A percentile compares a stretch with the other conserved stretches of the same genome.
phyloP scores from a whole-genome alignment of 148 eudicot species.

The Limonium bicolor region DNA sequence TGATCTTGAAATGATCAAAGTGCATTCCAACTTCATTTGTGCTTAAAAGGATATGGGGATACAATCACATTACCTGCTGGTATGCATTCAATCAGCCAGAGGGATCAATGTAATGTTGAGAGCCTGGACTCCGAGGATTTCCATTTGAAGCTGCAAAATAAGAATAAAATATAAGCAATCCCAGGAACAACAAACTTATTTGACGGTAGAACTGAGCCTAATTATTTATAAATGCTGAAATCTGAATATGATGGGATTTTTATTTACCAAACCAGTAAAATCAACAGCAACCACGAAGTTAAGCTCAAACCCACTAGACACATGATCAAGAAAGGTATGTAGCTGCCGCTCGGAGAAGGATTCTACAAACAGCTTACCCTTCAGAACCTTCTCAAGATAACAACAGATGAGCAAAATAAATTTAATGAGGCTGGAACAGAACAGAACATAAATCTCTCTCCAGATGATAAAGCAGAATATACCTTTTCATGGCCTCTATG shows the following conservation, averaged over 20 bases:
- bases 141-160: conserved; percentile 68
- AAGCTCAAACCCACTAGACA: conserved; percentile 87
- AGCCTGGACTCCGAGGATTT: conserved; percentile 42
- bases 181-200: background rate
- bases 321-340: conserved; percentile 75
- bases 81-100: conserved; percentile 73
- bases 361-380: conserved; percentile 74
- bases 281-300: conserved; percentile 65
- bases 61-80: conserved; percentile 64
- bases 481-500: conserved; percentile 63
- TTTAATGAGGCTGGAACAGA: too few species aligned
- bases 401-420: too few species aligned
- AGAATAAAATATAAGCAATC: background rate
- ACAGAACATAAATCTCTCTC: too few species aligned
- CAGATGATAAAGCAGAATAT: too few species aligned
- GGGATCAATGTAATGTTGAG: conserved; percentile 84
- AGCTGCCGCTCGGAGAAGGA: conserved; percentile 39
- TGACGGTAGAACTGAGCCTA: background rate
- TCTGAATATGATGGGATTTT: too few species aligned
- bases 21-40: too few species aligned
- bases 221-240: background rate
- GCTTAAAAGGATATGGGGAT: too few species aligned
- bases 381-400: conserved; percentile 38
- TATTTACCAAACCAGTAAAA: conserved; percentile 53
- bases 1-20: too few species aligned